These are phyloP conservation scores for Neofusicoccum cordaticola DNA, from an alignment of 2,329 filamentous ascomycete genomes.

Conservation along the genomic window DNA sequence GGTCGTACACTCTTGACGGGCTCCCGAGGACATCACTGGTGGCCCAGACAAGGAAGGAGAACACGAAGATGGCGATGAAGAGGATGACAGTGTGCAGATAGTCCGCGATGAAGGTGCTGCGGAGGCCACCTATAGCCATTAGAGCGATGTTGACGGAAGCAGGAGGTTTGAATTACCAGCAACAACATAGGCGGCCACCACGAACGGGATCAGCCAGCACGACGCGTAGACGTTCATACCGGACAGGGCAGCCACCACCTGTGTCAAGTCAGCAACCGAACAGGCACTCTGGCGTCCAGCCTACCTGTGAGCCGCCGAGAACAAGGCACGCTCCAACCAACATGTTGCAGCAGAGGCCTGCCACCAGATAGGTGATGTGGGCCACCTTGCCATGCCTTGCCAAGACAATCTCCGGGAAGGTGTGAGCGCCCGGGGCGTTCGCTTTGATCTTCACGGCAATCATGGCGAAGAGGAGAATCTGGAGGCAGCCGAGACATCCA, in stretches of 20 bases:
- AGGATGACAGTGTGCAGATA: constrained; percentile 57
- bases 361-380: constrained; percentile 52
- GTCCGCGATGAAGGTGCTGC: constrained; percentile 45
- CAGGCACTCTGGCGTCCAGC: constrained; percentile 19
- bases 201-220: constrained; percentile 43
- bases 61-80: constrained; percentile 50
- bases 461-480: constrained; percentile 18
- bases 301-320: constrained; percentile 44
- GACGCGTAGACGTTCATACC: constrained; percentile 53
- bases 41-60: constrained; percentile 46
- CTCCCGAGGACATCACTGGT: constrained; percentile 49
- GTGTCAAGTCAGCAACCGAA: background rate
- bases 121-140: constrained; percentile 6
- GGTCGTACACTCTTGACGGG: constrained; percentile 46
- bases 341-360: constrained; percentile 55
- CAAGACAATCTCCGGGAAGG: constrained; percentile 52
- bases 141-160: too few species aligned
- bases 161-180: constrained; percentile 1
- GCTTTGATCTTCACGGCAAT: constrained; percentile 19
- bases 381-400: constrained; percentile 46
- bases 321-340: constrained; percentile 55
- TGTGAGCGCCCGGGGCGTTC: constrained; percentile 42
- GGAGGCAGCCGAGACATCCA: constrained; percentile 15
- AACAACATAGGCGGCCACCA: constrained; percentile 28
- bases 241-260: constrained; percentile 27